Percentiles rank a stretch among this genome's conserved stretches.
phyloP scores from a whole-genome alignment of 257 asterid genomes.

The Knoxia roxburghii region DNA sequence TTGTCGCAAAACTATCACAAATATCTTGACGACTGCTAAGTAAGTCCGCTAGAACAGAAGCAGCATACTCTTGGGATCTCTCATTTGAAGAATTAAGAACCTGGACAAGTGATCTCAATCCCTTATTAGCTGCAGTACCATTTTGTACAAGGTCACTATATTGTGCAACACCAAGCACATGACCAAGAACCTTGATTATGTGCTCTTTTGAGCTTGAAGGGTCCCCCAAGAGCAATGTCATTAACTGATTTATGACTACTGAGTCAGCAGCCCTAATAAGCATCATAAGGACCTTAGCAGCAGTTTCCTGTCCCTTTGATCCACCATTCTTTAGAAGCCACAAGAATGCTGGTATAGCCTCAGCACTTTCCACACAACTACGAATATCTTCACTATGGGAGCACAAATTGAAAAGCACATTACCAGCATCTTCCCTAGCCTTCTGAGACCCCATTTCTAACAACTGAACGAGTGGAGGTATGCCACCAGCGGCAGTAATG shows the following conservation, averaged over 20 bases:
- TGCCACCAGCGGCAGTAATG: conserved; percentile 91
- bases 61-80: conserved; percentile 64
- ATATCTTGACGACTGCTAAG: conserved; percentile 60
- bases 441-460: conserved; percentile 65
- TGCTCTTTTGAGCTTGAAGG: conserved; percentile 61
- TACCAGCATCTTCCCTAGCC: conserved; percentile 62
- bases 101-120: conserved; percentile 69
- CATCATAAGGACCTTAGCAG: conserved; percentile 52
- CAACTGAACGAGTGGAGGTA: conserved; percentile 82
- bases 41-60: conserved; percentile 65
- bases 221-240: conserved; percentile 59
- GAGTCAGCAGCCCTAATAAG: conserved; percentile 55
- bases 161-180: conserved; percentile 67
- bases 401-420: conserved; percentile 63
- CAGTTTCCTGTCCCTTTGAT: conserved; percentile 64
- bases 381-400: conserved; percentile 76
- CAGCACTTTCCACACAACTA: conserved; percentile 75
- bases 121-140: conserved; percentile 60
- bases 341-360: conserved; percentile 62
- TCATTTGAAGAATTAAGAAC: conserved; percentile 69
- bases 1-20: conserved; percentile 59
- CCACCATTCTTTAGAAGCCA: conserved; percentile 76
- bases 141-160: conserved; percentile 51
- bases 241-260: conserved; percentile 49
- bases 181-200: conserved; percentile 68